These are phyloP conservation scores for Globisporangium emineosum DNA, from an alignment of 352 stramenopile genomes.

Conservation along the genomic window DNA sequence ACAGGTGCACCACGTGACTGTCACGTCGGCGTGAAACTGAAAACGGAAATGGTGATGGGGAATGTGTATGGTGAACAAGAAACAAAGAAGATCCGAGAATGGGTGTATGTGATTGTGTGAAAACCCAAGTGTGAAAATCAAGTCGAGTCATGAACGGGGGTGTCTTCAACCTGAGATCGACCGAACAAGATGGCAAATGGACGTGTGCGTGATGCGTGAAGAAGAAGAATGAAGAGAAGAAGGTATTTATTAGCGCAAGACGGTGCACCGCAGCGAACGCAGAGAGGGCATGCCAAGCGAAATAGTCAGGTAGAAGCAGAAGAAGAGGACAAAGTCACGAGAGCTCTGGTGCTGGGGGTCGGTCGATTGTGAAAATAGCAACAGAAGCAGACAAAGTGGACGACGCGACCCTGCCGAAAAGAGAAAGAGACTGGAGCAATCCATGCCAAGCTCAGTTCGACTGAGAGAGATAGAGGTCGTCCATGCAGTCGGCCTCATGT, in stretches of 20 bases:
- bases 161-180: background rate
- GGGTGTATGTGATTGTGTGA: background rate
- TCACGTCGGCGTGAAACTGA: slow-evolving; percentile 52
- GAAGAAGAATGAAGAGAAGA: background rate
- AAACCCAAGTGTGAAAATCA: too few species aligned
- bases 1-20: slow-evolving; percentile 63
- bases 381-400: background rate
- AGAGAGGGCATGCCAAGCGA: background rate
- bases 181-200: too few species aligned
- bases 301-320: background rate
- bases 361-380: slow-evolving; percentile 9
- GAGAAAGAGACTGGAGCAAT: background rate
- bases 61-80: background rate
- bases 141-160: background rate
- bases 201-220: background rate
- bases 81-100: background rate
- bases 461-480: background rate
- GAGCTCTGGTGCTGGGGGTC: background rate
- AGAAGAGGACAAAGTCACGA: background rate
- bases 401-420: background rate
- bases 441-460: background rate
- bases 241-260: slow-evolving; percentile 41
- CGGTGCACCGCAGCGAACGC: background rate
- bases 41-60: background rate
- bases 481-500: background rate